Conservation (phyloP, 805 yeast genomes). For the Schwanniomyces vanrijiae region DNA sequence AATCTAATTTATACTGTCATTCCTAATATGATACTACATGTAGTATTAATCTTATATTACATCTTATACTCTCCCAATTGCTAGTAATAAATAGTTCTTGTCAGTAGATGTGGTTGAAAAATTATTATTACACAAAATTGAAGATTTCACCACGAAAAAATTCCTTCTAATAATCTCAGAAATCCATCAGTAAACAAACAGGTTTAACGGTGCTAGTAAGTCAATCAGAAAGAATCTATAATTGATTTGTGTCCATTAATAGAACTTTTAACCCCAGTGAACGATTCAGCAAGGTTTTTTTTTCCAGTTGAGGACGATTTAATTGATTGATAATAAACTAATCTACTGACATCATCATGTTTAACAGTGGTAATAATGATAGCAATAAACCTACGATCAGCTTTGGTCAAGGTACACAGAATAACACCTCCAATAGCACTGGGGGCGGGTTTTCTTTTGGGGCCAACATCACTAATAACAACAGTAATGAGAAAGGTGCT, state of each 20-base stretch:
- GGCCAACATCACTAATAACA: neutral
- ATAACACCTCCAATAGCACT: constrained; percentile 2
- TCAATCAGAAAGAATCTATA: neutral
- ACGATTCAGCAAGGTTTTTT: neutral
- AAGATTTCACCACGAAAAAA: neutral
- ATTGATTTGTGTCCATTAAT: neutral
- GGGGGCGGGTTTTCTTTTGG: constrained; percentile 2
- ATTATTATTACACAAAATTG: neutral
- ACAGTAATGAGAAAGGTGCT: neutral
- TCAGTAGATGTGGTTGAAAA: neutral
- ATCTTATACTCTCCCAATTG: neutral
- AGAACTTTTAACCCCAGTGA: neutral
- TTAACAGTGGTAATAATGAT: constrained; percentile 3
- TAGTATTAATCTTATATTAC: neutral
- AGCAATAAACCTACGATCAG: neutral
- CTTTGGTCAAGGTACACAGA: neutral
- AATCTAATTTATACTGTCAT: neutral
- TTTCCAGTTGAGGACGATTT: neutral
- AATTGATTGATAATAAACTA: neutral
- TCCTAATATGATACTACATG: neutral
- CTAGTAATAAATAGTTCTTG: too few species aligned
- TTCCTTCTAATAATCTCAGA: neutral
- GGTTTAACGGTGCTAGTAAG: neutral
- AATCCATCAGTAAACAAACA: neutral
- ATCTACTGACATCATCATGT: constrained; percentile 2